Evolutionary conservation across 2,329 filamentous ascomycete species (phyloP), one percentile per base, ranked within the genome.

Genomic region (Neofusicoccum ribis): DNA sequence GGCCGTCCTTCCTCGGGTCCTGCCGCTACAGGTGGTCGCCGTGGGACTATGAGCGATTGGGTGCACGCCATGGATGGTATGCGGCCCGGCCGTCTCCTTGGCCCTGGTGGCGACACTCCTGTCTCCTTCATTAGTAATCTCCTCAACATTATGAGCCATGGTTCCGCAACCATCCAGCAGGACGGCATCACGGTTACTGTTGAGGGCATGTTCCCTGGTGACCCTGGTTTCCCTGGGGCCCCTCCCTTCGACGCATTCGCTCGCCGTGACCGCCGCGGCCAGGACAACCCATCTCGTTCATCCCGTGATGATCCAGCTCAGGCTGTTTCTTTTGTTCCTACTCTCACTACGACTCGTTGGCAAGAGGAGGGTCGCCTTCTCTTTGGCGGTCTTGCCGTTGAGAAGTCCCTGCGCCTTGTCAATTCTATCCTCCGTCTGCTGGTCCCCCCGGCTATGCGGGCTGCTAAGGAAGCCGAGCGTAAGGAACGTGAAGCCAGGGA

Each of bases 361-460:
- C 87, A 91, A 73, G 92, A 97, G 73, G 96, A 98, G 76, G 89
- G 93, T 8, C 89, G 90, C 68, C 88, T 99, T 76, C 84, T 98
- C 0, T 98, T 95, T 76, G 91, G 91, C 31, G 79, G 82, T 23
- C 83, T 80, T 56, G 85, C 89, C 61, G 74, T 86, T 3, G 93
- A 97, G 56, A 91, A 91, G 73, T 85, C 88, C 2, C 83, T 86
- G 67, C 86, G 86, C 62, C 83, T 96, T 15, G 79, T 89, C 68
- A 89, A 86, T 69, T 85, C 87, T 2, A 85, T 99, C 31, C 82
- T 92, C 46, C 88, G 87, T 50, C 79, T 88, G 46, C 85, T 99
- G 67, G 89, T 94, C 2, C 95, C 95, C 46, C 89, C 91, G 23
- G 93, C 94, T 7, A 89, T 97, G 67, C 89, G 94, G 74, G 88